Evolutionary conservation across 2,329 filamentous ascomycete genomes (phyloP), one percentile per base, ranked within the genome.

Genomic region (Colletotrichum brevisporum): DNA sequence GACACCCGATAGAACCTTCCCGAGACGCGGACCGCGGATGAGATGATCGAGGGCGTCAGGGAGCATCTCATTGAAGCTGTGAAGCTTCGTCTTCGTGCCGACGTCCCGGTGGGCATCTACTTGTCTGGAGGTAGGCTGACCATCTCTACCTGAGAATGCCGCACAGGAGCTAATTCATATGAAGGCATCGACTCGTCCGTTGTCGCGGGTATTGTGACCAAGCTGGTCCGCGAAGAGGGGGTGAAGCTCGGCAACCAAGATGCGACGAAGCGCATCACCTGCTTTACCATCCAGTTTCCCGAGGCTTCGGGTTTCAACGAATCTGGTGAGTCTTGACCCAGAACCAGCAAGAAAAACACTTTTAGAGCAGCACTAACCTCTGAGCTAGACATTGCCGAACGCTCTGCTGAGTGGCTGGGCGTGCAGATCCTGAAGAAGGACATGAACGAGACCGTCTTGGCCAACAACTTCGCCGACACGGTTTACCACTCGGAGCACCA

Each of bases 171-270:
- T 63, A 15, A 87, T 67, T 78, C 89, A 0, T 84, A 81, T 21
- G 86, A 86, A 6, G 88, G 88, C 1, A 83, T 90, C 56, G 88
- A 90, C 73, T 88, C 86, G 0, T 89, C 87, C 0, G 80, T 83
- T 2, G 76, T 90, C 24, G 87, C 87, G 8, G 88, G 88, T 3
- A 88, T 90, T 72, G 83, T 85, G 2, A 83, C 82, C 1, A 79
- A 89, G 68, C 79, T 89, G 2, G 80, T 83, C n/a, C 78, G 81
- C 48, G 78, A 85, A 55, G 76, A 85, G 57, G 80, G 83, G n/a
- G 76, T 81, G 24, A 76, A 79, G 43, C 76, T 87, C n/a, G 85
- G 87, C 16, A 85, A 79, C 50, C 78, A 81, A 31, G 74, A 77
- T 6, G 60, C 75, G 2, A 72, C 73, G 1, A 71, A 74, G 6